These are phyloP conservation scores for Ascocoryne sarcoides DNA, from an alignment of 2,329 filamentous ascomycete genomes.

Conservation along the genomic window DNA sequence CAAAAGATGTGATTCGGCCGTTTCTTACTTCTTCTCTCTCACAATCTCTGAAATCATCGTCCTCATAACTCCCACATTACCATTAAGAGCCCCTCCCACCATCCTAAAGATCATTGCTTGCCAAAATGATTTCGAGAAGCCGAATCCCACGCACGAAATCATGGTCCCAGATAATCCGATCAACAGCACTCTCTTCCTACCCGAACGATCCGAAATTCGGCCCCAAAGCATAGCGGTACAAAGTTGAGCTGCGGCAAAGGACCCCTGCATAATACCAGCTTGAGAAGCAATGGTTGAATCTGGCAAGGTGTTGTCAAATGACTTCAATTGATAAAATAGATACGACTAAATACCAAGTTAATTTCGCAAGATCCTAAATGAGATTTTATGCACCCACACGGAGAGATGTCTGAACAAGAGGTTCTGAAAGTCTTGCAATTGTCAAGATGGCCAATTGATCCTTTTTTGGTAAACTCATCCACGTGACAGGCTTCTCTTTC, in stretches of 20 bases:
- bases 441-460: slow-evolving; percentile 70
- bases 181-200: slow-evolving; percentile 71
- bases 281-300: slow-evolving; percentile 50
- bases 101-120: slow-evolving; percentile 51
- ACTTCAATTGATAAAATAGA: slow-evolving; percentile 60
- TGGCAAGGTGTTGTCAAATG: slow-evolving; percentile 37
- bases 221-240: slow-evolving; percentile 75
- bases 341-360: slow-evolving; percentile 24
- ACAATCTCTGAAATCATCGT: slow-evolving; percentile 69
- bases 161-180: slow-evolving; percentile 63
- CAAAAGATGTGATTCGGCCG: neutral
- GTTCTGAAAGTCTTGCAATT: slow-evolving; percentile 71
- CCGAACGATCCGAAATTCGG: slow-evolving; percentile 55
- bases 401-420: slow-evolving; percentile 64
- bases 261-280: slow-evolving; percentile 58
- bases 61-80: slow-evolving; percentile 66
- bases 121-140: slow-evolving; percentile 53
- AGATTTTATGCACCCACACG: slow-evolving; percentile 29
- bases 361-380: slow-evolving; percentile 52
- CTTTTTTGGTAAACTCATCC: slow-evolving; percentile 67
- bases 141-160: slow-evolving; percentile 59
- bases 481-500: slow-evolving; percentile 41
- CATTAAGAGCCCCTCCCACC: slow-evolving; percentile 58
- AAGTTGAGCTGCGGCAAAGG: slow-evolving; percentile 60
- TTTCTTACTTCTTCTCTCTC: slow-evolving; percentile 51